phyloP scores from a whole-genome alignment of 306 rosid genomes.

The Malus orientalis region DNA sequence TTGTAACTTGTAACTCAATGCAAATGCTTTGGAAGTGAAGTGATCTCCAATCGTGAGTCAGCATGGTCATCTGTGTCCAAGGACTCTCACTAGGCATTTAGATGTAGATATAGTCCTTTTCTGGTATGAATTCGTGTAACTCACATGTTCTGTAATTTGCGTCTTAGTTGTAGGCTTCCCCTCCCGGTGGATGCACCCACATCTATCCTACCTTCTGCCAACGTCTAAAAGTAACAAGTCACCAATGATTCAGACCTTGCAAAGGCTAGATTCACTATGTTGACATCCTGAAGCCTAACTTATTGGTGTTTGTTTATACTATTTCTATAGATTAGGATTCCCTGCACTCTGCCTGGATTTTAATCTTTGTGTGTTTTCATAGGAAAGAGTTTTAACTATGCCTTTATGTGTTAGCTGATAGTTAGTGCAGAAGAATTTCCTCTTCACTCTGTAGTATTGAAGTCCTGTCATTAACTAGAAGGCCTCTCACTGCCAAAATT shows the following conservation, averaged over 20 bases:
- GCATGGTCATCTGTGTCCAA: neutral
- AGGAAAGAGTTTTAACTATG: no score
- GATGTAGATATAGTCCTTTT: neutral
- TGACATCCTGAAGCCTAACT: neutral
- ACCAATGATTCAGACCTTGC: neutral
- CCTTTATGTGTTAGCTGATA: no score
- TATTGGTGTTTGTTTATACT: neutral
- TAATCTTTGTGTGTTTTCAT: no score
- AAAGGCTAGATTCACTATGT: neutral
- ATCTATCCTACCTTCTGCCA: neutral
- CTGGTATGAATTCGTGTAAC: neutral
- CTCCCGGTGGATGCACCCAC: neutral
- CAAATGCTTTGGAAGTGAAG: neutral
- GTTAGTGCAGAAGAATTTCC: no score
- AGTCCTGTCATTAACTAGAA: neutral
- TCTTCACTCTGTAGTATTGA: no score
- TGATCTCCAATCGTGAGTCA: neutral
- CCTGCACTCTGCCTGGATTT: neutral
- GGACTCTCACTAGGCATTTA: neutral
- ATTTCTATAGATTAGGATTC: neutral
- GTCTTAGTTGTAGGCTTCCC: neutral
- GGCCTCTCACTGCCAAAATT: neutral
- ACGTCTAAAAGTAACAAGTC: neutral
- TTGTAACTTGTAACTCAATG: neutral
- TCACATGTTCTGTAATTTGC: neutral